phyloP scores from a whole-genome alignment of 306 rosid species.

The Rosa chinensis region DNA sequence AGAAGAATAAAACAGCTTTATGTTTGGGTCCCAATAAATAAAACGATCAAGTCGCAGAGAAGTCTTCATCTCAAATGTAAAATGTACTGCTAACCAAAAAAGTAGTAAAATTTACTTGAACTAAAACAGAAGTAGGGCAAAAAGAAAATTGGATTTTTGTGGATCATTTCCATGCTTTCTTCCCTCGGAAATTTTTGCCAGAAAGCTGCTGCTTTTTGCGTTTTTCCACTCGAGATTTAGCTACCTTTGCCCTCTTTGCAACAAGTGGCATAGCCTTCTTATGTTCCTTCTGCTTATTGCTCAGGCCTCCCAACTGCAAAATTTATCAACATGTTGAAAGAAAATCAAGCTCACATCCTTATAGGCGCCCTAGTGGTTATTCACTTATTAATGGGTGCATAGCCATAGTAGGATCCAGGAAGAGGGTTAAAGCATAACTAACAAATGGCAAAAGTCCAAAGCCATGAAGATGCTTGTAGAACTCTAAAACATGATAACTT shows the following conservation, averaged over 20 bases:
- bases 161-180: conserved; percentile 68
- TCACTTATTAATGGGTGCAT: not conserved
- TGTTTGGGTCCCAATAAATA: not conserved
- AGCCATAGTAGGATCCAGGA: not conserved
- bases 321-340: conserved; percentile 7
- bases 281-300: conserved; percentile 83
- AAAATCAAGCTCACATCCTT: not conserved
- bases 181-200: conserved; percentile 74
- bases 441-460: not conserved
- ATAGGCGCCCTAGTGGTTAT: not conserved
- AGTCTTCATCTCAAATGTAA: not conserved
- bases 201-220: conserved; percentile 48
- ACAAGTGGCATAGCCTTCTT: conserved; percentile 77
- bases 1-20: not conserved
- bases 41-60: not conserved
- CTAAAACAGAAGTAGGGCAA: not conserved
- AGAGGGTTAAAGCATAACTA: not conserved
- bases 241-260: conserved; percentile 60
- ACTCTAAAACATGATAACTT: not conserved
- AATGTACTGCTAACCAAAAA: not conserved
- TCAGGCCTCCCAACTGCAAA: conserved; percentile 78
- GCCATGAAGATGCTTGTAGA: not conserved
- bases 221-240: conserved; percentile 47
- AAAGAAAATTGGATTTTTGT: not conserved
- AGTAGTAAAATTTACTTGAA: not conserved